A percentile compares a stretch with the other conserved stretches of the same genome.
Conservation (phyloP, 129 eudicot genomes). For the Centella asiatica region DNA sequence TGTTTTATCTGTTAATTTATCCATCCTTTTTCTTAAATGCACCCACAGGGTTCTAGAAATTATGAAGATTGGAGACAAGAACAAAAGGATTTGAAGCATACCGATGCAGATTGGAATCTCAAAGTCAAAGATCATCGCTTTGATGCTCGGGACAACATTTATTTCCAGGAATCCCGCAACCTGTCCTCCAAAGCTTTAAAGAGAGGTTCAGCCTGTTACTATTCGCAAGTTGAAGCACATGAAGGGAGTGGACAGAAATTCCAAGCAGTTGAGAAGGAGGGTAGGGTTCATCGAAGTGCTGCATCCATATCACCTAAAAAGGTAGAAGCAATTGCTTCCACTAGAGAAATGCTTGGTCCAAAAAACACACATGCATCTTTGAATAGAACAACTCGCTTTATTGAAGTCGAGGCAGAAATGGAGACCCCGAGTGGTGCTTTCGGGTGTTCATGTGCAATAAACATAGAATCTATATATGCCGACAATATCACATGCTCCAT, state of each 20-base stretch:
- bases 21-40: not conserved
- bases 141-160: constrained; percentile 17
- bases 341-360: constrained; percentile 24
- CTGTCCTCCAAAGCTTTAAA: constrained; percentile 38
- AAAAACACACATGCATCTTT: constrained; percentile 21
- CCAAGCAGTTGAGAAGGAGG: constrained; percentile 33
- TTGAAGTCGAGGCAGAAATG: constrained; percentile 22
- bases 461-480: constrained; percentile 29
- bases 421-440: constrained; percentile 29
- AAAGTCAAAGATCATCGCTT: constrained; percentile 15
- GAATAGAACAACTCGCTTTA: constrained; percentile 18
- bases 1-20: not conserved
- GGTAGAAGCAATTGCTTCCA: constrained; percentile 40
- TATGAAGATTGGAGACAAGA: constrained; percentile 20
- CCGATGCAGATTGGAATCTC: constrained; percentile 14
- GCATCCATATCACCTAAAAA: constrained; percentile 31
- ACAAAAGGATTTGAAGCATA: constrained; percentile 19
- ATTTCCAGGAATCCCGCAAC: constrained; percentile 28
- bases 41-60: constrained; percentile 36
- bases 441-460: constrained; percentile 28
- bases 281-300: constrained; percentile 24
- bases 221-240: constrained; percentile 37
- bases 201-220: constrained; percentile 31
- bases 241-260: constrained; percentile 27
- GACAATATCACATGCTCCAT: constrained; percentile 49